These are phyloP conservation scores for Boletus coccyginus DNA, from an alignment of 768 basidiomycete species.

Conservation along the genomic window DNA sequence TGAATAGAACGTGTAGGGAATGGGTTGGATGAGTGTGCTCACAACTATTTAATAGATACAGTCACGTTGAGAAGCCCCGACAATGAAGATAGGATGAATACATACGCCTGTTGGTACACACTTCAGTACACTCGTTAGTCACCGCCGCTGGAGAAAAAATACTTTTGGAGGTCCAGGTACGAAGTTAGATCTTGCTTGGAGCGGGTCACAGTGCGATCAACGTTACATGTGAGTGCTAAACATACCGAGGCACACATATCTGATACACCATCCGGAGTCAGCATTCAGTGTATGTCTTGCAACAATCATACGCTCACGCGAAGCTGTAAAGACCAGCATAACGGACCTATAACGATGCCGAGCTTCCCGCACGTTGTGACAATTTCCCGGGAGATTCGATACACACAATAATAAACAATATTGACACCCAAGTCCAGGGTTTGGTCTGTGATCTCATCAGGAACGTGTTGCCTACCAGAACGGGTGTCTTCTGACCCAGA, in stretches of 20 bases:
- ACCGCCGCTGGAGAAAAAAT: neutral
- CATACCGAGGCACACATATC: too few species aligned
- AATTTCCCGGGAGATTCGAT: neutral
- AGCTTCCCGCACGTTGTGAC: too few species aligned
- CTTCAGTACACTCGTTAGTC: neutral
- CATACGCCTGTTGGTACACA: neutral
- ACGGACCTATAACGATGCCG: too few species aligned
- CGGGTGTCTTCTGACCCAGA: neutral
- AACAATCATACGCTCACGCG: too few species aligned
- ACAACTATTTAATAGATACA: neutral
- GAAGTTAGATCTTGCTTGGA: neutral
- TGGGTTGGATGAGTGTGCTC: neutral
- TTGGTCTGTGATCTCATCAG: neutral
- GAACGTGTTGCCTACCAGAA: too few species aligned
- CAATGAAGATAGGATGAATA: neutral
- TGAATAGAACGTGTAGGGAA: neutral
- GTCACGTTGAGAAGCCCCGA: too few species aligned
- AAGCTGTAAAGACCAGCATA: too few species aligned
- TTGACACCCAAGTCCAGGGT: conserved; percentile 1
- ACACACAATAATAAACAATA: neutral
- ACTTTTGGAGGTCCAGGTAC: neutral
- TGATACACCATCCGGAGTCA: too few species aligned
- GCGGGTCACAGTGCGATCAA: too few species aligned
- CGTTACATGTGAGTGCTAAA: too few species aligned
- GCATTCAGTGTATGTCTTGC: too few species aligned